Percentiles rank a stretch among this genome's conserved stretches.
phyloP scores from a whole-genome alignment of 768 basidiomycete genomes.

The Tulasnella sp. region DNA sequence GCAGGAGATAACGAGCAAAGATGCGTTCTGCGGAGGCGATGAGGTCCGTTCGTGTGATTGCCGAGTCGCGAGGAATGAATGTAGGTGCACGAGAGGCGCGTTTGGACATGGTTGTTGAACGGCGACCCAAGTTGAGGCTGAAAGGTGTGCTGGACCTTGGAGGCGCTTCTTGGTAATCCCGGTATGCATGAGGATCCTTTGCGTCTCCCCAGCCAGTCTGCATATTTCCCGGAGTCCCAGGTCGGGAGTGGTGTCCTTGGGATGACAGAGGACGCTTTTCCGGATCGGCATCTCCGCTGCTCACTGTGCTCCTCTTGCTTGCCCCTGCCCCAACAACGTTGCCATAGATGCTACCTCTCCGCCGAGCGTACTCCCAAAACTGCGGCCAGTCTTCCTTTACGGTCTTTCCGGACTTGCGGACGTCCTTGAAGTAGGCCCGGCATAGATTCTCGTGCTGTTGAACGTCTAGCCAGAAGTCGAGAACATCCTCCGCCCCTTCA shows the following conservation, averaged over 20 bases:
- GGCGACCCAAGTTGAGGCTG: constrained; percentile 19
- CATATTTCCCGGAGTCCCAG: constrained; percentile 48
- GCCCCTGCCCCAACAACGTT: constrained; percentile 70
- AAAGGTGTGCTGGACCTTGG: constrained; percentile 21
- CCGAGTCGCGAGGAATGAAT: constrained; percentile 82
- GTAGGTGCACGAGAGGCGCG: constrained; percentile 57
- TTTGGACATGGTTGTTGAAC: constrained; percentile 17
- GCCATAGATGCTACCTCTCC: constrained; percentile 88
- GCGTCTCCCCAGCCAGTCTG: constrained; percentile 31
- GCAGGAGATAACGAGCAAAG: constrained; percentile 85
- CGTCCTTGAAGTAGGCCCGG: constrained; percentile 97
- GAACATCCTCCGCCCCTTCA: constrained; percentile 90
- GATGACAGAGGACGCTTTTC: constrained; percentile 53
- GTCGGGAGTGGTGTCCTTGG: constrained; percentile 20
- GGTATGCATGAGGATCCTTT: constrained; percentile 19
- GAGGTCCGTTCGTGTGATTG: constrained; percentile 84
- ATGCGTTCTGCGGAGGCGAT: constrained; percentile 94
- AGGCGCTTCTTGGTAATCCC: constrained; percentile 6
- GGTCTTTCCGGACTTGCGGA: constrained; percentile 85
- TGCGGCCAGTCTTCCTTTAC: constrained; percentile 98
- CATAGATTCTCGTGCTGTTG: constrained; percentile 99
- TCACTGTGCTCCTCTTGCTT: constrained; percentile 70
- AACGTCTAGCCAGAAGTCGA: constrained; percentile 99
- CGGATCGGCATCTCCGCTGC: constrained; percentile 65
- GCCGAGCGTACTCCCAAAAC: constrained; percentile 89